Base-by-base conservation (phyloP, 2,329 filamentous ascomycete genomes). In the Cladosporium sp. region DNA sequence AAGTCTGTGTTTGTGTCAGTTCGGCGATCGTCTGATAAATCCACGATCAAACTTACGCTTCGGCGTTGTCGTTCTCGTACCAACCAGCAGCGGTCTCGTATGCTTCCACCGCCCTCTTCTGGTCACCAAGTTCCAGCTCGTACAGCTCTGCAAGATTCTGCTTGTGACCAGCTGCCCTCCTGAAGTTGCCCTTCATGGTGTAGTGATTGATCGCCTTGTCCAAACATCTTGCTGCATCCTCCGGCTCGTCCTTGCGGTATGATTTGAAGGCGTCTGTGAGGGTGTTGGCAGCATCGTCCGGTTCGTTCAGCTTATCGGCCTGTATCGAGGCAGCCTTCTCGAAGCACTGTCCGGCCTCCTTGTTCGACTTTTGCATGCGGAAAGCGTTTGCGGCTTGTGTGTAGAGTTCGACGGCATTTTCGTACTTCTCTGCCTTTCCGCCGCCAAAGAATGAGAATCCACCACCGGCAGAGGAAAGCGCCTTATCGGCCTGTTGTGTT, bases 371-470 rank as follows among this genome's bases (percentile, higher is more conserved):
- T 80, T 95, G 90, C 83, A 96, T 88, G 76, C 92, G 87, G 79
- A 96, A 98, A 67, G 92, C 92, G 82, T 97, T 97, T 68, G 90
- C 95, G 49, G 94, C 94, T 78, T 96, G 89, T 68, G 87, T 88
- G 77, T 93, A 98, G 70, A 95, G 83, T 72, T 97, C 93, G 69
- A 91, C 92, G 15, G 94, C 94, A 80, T 89, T 88, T 81, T 96
- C 91, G 76, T 92, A 93, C 80, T 97, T 98, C 70, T 97, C 93
- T 74, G 91, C 86, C 66, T 89, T 87, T 55, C 92, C 92, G 52
- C 93, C 92, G 52, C 93, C 92, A 74, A 99, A 97, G 80, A 97
- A 88, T 78, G 89, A 92, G 81, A 97, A 97, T 73, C 93, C 93
- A 32, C 90, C 84, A 24, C 87, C 84, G 49, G 94, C 93, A 71